Base-by-base conservation (phyloP, 441 rosid genomes). In the Raphanus hybrid region DNA sequence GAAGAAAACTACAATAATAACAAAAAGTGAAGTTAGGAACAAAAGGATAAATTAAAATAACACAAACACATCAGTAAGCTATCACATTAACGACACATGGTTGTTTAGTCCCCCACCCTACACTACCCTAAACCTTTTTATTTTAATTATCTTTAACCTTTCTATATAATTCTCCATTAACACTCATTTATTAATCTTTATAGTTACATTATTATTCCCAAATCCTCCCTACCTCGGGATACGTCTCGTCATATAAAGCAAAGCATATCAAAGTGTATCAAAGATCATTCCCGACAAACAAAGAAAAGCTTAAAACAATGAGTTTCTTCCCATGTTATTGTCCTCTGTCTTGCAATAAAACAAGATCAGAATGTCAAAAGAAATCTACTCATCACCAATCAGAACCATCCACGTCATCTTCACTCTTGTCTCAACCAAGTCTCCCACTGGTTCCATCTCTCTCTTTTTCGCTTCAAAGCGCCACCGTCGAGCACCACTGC, bases 271-370 rank as follows among this genome's bases (percentile, higher is more conserved):
- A 64, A 69, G 62, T 57, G 12, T 10, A 58, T 15, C 59, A 39
- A 74, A 48, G 48, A 75, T 57, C 32, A 73, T 62, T 74, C 74
- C 75, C 75, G 82, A 78, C 82, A 54, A 63, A 60, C 8, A 67
- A 65, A 65, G 35, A 2, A 7, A 64, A 55, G 11, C 74, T 43
- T 43, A 64, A 41, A 59, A 64, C 71, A 64, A 80, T 80, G 82
- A 59, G 65, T 70, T 79, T 74, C n/a, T 57, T 79, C 45, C 78
- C 75, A 43, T 69, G 78, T 70, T 79, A 79, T 64, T 80, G 76
- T 70, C 73, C 32, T 50, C 50, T 70, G 59, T n/a, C 76, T 65
- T 80, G 76, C 16, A 70, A 16, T 59, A 70, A 79, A 58, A 48
- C 64, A 3, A 80, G 60, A 69, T 74, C 75, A 9, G 73, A 80